Evolutionary conservation across 768 basidiomycete genomes (phyloP), one percentile per base, ranked within the genome.

Genomic region (Boletellus ananiceps): DNA sequence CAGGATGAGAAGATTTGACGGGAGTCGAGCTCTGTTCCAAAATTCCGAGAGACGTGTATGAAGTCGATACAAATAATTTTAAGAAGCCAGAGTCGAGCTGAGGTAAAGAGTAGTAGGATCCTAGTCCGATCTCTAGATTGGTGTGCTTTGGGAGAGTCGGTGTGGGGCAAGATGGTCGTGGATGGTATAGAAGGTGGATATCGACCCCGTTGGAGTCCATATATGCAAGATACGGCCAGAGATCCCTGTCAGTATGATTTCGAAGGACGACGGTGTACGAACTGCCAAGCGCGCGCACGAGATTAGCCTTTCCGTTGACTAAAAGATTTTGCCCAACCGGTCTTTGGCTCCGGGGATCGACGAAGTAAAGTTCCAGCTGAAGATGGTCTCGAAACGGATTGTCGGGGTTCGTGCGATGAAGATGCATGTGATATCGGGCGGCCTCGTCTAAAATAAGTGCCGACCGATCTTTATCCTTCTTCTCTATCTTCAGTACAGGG

Each of bases 181-280:
- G 77, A 41, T 76, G 76, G 61, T 81, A 80, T n/a, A 82, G 63
- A 47, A 80, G 70, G 47, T 73, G 76, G 52, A 80, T 79, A 44
- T 70, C 72, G 50, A 81, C 77, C 35, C 71, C 75, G 46, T 71
- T 74, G 2, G 79, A 74, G 57, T 83, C 80, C 78, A 84, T 78
- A 59, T 78, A 81, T 1, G 74, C 74, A 31, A 84, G 70, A 59
- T 81, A 82, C 29, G 82, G 80, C 82, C 81, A 84, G 25, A 84
- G 72, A 59, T 80, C 76, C 48, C 63, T 55, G 54, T 74, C 71
- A 2, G 81, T 73, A 33, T 68, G 61, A 54, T 83, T 83, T 51
- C 69, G 73, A 19, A 84, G 60, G 32, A 74, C 66, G 40, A 82
- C 65, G 33, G 69, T 64, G 51, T 80, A 83, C 16, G 78, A 68